Evolutionary conservation across 148 eudicot species (phyloP).

Genomic region (Fallopia convolvulus): DNA sequence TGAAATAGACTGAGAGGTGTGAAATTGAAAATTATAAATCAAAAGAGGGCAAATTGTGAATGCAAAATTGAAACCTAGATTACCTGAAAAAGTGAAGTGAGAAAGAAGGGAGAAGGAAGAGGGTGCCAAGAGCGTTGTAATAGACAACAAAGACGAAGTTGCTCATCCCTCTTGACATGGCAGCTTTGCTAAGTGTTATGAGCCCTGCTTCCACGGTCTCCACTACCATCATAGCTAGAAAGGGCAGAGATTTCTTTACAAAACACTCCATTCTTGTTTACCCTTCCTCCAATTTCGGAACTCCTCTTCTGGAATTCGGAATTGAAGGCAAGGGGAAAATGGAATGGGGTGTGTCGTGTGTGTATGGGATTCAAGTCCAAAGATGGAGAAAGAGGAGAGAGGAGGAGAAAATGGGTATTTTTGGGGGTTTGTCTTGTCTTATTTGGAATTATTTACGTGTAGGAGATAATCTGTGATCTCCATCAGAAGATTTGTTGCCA

Average conservation of each 20-base stretch:
- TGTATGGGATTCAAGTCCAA: background rate
- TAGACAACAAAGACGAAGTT: constrained; percentile 50
- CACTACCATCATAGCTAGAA: constrained; percentile 44
- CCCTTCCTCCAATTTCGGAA: background rate
- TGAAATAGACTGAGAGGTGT: background rate
- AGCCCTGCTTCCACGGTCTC: constrained; percentile 44
- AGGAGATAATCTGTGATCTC: too few relatives aligned
- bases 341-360: too few relatives aligned
- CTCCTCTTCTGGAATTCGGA: too few relatives aligned
- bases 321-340: background rate
- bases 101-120: constrained; percentile 35
- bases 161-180: constrained; percentile 48
- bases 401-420: too few relatives aligned
- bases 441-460: too few relatives aligned
- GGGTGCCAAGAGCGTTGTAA: constrained; percentile 47
- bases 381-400: too few relatives aligned
- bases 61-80: background rate
- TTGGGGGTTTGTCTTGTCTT: too few relatives aligned
- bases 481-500: too few relatives aligned
- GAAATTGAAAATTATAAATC: background rate
- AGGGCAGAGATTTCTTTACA: constrained; percentile 21
- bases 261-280: background rate
- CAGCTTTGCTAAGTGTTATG: constrained; percentile 52
- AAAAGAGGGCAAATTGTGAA: background rate
- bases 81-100: background rate